phyloP scores from a whole-genome alignment of 2,329 filamentous ascomycete species.

The Ambrosiella cleistominuta region DNA sequence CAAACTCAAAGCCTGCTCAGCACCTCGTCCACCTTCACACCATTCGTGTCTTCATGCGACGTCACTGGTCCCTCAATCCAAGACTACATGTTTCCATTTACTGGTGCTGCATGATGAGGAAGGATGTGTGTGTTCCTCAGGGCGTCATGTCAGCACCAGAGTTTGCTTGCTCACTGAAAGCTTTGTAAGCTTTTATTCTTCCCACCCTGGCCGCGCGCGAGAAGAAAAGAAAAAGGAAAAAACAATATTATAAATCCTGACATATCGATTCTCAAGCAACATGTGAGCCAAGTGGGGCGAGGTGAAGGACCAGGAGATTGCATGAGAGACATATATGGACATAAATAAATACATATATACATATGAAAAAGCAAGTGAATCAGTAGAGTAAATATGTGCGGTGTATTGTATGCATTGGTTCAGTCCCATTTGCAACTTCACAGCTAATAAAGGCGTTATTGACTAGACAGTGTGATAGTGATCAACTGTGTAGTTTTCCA shows the following conservation, averaged over 20 bases:
- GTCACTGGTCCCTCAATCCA: not conserved
- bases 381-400: too few species aligned
- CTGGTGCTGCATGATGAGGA: not conserved
- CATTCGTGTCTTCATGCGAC: not conserved
- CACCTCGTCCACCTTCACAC: not conserved
- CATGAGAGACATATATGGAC: too few species aligned
- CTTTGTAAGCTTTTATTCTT: not conserved
- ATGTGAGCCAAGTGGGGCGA: not conserved
- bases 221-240: not conserved
- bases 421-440: too few species aligned
- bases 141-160: too few species aligned
- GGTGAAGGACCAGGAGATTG: not conserved
- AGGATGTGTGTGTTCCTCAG: not conserved
- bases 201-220: not conserved
- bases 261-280: not conserved
- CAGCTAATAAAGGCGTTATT: too few species aligned
- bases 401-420: too few species aligned
- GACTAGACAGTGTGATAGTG: too few species aligned
- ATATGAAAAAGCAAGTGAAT: not conserved
- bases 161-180: too few species aligned
- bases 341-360: not conserved
- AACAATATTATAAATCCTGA: not conserved
- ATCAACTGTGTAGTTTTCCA: too few species aligned
- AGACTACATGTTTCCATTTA: not conserved
- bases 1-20: not conserved